Percentiles rank a stretch among this genome's conserved stretches.
These are phyloP conservation scores for Globisporangium takayamanum DNA, from an alignment of 352 stramenopile species.

Conservation along the genomic window DNA sequence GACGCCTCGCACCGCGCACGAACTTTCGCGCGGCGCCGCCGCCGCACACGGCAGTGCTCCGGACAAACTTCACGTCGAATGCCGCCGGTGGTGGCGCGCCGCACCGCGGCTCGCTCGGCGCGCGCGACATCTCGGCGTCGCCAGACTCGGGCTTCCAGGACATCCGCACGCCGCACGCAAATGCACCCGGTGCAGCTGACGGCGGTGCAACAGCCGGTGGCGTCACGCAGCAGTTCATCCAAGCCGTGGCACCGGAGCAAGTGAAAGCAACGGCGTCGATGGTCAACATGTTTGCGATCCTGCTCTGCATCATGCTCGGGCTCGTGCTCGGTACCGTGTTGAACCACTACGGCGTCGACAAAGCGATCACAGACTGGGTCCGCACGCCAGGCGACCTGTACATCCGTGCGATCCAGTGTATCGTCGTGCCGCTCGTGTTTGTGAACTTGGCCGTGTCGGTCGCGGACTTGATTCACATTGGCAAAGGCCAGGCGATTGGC, in stretches of 20 bases:
- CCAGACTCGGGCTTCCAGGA: slow-evolving; percentile 45
- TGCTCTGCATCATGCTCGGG: slow-evolving; percentile 40
- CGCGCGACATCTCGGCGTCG: slow-evolving; percentile 28
- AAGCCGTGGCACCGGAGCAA: slow-evolving; percentile 21
- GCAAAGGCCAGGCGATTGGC: slow-evolving; percentile 35
- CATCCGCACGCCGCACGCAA: slow-evolving; percentile 33
- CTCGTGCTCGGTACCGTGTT: slow-evolving; percentile 36
- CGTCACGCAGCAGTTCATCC: slow-evolving; percentile 9
- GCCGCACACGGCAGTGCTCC: slow-evolving; percentile 41
- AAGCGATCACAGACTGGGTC: slow-evolving; percentile 48
- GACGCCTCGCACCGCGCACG: background rate
- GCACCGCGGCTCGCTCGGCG: slow-evolving; percentile 13
- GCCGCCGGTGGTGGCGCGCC: background rate
- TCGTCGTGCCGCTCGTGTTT: slow-evolving; percentile 77
- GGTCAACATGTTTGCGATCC: slow-evolving; percentile 43
- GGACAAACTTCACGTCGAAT: slow-evolving; percentile 61
- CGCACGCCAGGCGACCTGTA: slow-evolving; percentile 68
- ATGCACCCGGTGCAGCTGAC: background rate
- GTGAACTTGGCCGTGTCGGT: slow-evolving; percentile 68
- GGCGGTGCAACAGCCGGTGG: slow-evolving; percentile 10
- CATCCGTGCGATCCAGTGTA: slow-evolving; percentile 65
- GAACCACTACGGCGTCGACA: slow-evolving; percentile 42
- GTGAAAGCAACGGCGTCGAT: slow-evolving; percentile 28
- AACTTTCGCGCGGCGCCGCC: slow-evolving; percentile 28
- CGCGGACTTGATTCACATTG: slow-evolving; percentile 53